Evolutionary conservation across 2,329 filamentous ascomycete species (phyloP), one percentile per base, ranked within the genome.

Genomic region (Exophiala sp.): DNA sequence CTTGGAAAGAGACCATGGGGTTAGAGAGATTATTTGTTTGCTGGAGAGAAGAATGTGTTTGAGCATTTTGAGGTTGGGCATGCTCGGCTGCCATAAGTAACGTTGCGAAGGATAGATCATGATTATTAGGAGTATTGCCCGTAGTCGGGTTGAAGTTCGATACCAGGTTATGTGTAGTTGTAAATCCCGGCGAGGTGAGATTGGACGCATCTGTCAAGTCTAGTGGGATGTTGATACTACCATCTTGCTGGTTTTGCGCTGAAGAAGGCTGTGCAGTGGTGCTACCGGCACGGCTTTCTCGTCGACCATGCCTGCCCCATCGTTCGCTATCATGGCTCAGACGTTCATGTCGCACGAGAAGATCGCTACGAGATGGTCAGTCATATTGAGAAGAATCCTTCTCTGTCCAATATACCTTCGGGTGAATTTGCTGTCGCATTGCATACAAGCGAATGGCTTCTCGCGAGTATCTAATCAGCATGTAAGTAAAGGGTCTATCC

Each of bases 31-130:
- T 46, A 46, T 50, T 54, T 3, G 47, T 14, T 44, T 59, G 57
- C 18, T 40, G 51, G 11, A 47, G 38, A 20, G 47, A 45, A 12
- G 53, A 52, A 16, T 58, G 55, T 35, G 59, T 48, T 24, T 71
- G 67, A 29, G 69, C 52, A 5, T 70, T 61, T 32, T 72, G 67
- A 36, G 70, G 61, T n/a, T 68, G 65, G 44, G 69, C 69, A 57
- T 72, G 71, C 52, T 73, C 71, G 9, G 71, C 71, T 39, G 70
- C 71, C 68, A 73, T 72, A 7, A 71, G 71, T 8, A 73, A 63
- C 1, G 71, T 69, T 14, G 69, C 66, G 35, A 74, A 66, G 12
- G 70, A 70, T 29, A 69, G 66, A 32, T 66, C 56, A 63, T 63
- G 42, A 62, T 60, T 47, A 53, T 44, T 47, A 44, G 61, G 36